Percentiles rank a stretch among this genome's conserved stretches.
Evolutionary conservation across 2,329 filamentous ascomycete genomes (phyloP).

Genomic region (Raffaelea ambrosiae): DNA sequence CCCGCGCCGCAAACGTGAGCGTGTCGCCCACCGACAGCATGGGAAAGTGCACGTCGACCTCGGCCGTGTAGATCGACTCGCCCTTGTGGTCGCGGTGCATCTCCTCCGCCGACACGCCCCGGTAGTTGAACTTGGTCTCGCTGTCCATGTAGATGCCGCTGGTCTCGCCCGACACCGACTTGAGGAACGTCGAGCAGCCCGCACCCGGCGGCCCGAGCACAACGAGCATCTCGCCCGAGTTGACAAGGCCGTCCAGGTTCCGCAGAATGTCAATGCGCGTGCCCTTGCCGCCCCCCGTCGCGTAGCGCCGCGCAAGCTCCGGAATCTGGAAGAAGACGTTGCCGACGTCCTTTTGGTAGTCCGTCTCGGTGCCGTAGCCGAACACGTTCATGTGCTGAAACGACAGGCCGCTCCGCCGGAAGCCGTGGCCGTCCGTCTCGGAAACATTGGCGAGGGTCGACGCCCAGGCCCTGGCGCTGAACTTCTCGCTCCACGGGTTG

Average conservation of each 20-base stretch:
- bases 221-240: slow-evolving; percentile 64
- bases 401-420: slow-evolving; percentile 52
- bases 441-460: no score
- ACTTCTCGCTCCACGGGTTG: slow-evolving; percentile 38
- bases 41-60: slow-evolving; percentile 76
- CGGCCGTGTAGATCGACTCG: slow-evolving; percentile 56
- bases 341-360: slow-evolving; percentile 59
- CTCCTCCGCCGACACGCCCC: background rate
- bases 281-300: slow-evolving; percentile 18
- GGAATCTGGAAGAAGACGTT: slow-evolving; percentile 36
- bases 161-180: slow-evolving; percentile 73
- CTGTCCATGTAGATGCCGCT: slow-evolving; percentile 64
- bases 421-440: no score
- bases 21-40: slow-evolving; percentile 71
- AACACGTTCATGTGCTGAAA: slow-evolving; percentile 61
- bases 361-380: slow-evolving; percentile 56
- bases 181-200: slow-evolving; percentile 77
- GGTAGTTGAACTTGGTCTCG: slow-evolving; percentile 45
- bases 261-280: slow-evolving; percentile 58
- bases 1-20: slow-evolving; percentile 66
- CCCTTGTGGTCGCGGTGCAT: background rate
- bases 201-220: slow-evolving; percentile 63
- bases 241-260: slow-evolving; percentile 57
- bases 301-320: background rate
- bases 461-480: slow-evolving; percentile 46